Conservation (phyloP, 73 alveolate species). For the Loxodes magnus region DNA sequence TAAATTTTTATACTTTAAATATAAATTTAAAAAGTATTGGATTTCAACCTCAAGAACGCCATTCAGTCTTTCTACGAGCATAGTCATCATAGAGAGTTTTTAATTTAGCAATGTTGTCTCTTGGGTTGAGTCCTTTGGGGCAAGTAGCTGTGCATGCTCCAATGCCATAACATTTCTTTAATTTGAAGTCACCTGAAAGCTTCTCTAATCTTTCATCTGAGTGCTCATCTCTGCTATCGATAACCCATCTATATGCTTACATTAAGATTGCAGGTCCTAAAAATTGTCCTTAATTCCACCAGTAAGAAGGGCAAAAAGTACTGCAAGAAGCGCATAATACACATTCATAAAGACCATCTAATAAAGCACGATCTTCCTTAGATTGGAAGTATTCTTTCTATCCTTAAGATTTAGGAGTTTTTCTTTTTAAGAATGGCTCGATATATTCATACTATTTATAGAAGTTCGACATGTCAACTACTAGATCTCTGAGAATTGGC, state of each 20-base stretch:
- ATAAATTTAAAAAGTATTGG: too few relatives aligned
- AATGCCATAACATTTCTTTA: constrained; percentile 72
- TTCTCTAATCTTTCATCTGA: constrained; percentile 81
- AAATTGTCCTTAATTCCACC: constrained; percentile 95
- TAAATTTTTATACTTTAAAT: too few relatives aligned
- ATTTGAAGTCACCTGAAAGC: constrained; percentile 72
- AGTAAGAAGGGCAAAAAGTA: constrained; percentile 92
- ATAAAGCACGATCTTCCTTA: constrained; percentile 72
- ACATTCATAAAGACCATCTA: constrained; percentile 85
- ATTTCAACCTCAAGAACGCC: too few relatives aligned
- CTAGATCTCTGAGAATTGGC: constrained; percentile 88
- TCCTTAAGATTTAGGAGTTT: constrained; percentile 72
- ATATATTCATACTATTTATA: constrained; percentile 88
- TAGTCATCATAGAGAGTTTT: constrained; percentile 6
- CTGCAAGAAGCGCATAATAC: constrained; percentile 93
- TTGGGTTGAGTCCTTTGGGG: constrained; percentile 49
- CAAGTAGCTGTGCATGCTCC: constrained; percentile 85
- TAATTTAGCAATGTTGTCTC: background rate
- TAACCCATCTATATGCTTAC: constrained; percentile 95
- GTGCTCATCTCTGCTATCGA: constrained; percentile 90
- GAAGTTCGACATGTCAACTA: constrained; percentile 94
- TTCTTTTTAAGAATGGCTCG: constrained; percentile 94
- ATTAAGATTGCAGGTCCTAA: constrained; percentile 90
- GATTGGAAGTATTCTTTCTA: constrained; percentile 79
- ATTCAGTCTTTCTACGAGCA: background rate